Percentiles rank a stretch among this genome's conserved stretches.
Evolutionary conservation across 2,329 filamentous ascomycete species (phyloP).

Genomic region (Pyrenophora graminea): DNA sequence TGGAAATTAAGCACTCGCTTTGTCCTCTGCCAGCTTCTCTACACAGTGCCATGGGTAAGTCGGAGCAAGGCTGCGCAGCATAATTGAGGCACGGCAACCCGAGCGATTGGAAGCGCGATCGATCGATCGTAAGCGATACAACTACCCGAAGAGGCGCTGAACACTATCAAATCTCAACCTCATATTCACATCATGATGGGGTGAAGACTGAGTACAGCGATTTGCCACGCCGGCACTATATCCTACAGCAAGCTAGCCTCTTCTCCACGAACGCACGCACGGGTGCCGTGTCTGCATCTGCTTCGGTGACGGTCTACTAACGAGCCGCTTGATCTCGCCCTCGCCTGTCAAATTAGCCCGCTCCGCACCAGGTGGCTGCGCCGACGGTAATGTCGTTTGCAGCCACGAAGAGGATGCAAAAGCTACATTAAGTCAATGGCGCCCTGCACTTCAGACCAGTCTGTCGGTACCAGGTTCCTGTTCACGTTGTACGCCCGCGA

Average conservation of each 20-base stretch:
- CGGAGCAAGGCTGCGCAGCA: background rate
- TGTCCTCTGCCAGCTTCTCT: too few relatives aligned
- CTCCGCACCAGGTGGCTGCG: slow-evolving; percentile 3
- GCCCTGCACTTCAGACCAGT: slow-evolving; percentile 10
- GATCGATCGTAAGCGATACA: background rate
- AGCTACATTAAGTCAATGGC: slow-evolving; percentile 9
- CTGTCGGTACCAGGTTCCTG: slow-evolving; percentile 3
- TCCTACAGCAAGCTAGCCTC: slow-evolving; percentile 3
- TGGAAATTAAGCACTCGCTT: too few relatives aligned
- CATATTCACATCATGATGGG: background rate
- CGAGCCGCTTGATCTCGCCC: background rate
- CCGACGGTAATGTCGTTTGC: background rate
- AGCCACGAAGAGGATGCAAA: background rate
- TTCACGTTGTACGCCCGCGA: background rate
- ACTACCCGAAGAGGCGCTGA: background rate
- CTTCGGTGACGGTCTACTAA: too few relatives aligned
- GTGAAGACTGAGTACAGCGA: background rate
- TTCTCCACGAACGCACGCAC: slow-evolving; percentile 1
- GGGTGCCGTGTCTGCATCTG: background rate
- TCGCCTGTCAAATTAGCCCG: background rate
- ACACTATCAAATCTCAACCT: background rate
- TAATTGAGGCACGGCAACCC: slow-evolving; percentile 4
- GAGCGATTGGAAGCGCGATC: background rate
- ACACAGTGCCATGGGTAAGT: too few relatives aligned
- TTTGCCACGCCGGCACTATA: slow-evolving; percentile 5